Conservation (phyloP, 1,284 basidiomycete species). For the Lentinus polychrous region DNA sequence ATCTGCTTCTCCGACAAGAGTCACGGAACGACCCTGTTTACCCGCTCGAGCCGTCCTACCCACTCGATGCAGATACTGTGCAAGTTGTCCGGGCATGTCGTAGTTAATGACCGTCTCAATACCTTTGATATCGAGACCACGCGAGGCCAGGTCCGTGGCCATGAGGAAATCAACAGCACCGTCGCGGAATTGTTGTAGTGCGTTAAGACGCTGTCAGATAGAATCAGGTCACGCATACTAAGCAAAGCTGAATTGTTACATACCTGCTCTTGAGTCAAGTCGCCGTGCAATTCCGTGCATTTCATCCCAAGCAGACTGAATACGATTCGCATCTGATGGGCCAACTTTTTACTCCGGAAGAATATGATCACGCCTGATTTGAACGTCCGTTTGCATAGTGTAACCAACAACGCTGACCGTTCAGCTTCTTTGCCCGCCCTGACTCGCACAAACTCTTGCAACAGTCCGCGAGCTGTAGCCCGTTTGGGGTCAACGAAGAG, state of each 20-base stretch:
- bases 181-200: conserved; percentile 84
- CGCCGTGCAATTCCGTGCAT: conserved; percentile 90
- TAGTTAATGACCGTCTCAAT: conserved; percentile 98
- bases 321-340: conserved; percentile 93
- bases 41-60: conserved; percentile 96
- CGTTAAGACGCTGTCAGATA: conserved; percentile 64
- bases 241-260: conserved; percentile 18
- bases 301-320: conserved; percentile 87
- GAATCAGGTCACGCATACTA: conserved; percentile 10
- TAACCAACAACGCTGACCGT: conserved; percentile 75
- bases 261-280: conserved; percentile 92
- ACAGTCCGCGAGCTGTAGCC: conserved; percentile 80
- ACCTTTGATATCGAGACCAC: conserved; percentile 95
- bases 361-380: conserved; percentile 86
- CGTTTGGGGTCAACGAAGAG: conserved; percentile 95
- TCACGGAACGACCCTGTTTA: conserved; percentile 87
- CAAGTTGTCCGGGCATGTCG: conserved; percentile 92
- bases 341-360: conserved; percentile 92
- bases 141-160: conserved; percentile 93
- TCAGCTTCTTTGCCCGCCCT: conserved; percentile 74
- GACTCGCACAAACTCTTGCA: conserved; percentile 94
- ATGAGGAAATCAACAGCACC: conserved; percentile 84
- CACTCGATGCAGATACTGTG: conserved; percentile 94
- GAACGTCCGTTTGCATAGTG: conserved; percentile 86
- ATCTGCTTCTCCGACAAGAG: conserved; percentile 93